Evolutionary conservation across 495 filamentous ascomycete species (phyloP).

Genomic region (Lasiosphaeriaceae sp.): DNA sequence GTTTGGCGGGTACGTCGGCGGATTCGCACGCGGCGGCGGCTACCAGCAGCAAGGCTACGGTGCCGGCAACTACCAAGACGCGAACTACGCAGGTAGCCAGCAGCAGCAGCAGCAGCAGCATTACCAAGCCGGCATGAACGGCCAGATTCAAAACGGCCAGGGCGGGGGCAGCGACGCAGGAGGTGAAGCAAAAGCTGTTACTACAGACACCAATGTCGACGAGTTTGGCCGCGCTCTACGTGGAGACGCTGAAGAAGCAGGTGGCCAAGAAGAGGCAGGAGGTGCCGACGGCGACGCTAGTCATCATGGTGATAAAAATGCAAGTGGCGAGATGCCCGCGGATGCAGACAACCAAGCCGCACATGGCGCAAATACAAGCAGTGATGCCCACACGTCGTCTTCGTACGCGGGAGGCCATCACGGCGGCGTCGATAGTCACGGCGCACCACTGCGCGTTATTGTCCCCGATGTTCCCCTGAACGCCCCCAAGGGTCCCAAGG

Average conservation of each 20-base stretch:
- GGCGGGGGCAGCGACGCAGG: constrained; percentile 15
- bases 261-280: constrained; percentile 18
- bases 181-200: constrained; percentile 7
- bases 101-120: constrained; percentile 18
- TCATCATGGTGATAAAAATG: constrained; percentile 5
- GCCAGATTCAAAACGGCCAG: constrained; percentile 12
- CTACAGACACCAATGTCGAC: constrained; percentile 38
- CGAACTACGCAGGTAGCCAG: constrained; percentile 13
- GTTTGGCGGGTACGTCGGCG: constrained; percentile 42
- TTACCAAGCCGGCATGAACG: constrained; percentile 9
- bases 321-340: constrained; percentile 1
- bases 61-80: constrained; percentile 25
- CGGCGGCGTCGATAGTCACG: neutral
- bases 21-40: constrained; percentile 44
- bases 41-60: constrained; percentile 30
- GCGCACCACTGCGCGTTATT: constrained; percentile 11
- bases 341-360: constrained; percentile 5
- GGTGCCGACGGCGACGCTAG: constrained; percentile 13
- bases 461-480: constrained; percentile 48
- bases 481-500: constrained; percentile 89
- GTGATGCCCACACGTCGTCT: neutral
- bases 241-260: constrained; percentile 23
- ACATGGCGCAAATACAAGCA: neutral
- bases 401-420: neutral
- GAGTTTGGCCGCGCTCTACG: constrained; percentile 52